Evolutionary conservation across 1,284 basidiomycete species (phyloP).

Genomic region (Schizophyllum amplum): DNA sequence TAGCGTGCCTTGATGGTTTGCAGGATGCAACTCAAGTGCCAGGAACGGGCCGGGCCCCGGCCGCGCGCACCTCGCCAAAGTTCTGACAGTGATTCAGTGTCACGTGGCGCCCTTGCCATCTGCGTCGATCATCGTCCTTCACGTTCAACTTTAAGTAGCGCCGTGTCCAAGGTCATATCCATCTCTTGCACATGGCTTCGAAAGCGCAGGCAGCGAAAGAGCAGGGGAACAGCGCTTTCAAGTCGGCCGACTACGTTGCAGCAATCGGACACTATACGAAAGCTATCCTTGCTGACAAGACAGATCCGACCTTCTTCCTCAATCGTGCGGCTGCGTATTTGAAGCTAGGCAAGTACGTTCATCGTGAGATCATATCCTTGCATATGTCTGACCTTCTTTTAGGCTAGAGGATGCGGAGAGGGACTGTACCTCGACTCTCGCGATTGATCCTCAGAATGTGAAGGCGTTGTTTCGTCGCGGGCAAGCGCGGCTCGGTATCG

Average conservation of each 20-base stretch:
- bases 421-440: conserved; percentile 56
- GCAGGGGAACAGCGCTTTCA: conserved; percentile 56
- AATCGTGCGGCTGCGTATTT: conserved; percentile 80
- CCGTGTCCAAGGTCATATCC: neutral
- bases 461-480: conserved; percentile 69
- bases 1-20: neutral
- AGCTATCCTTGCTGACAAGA: conserved; percentile 58
- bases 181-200: neutral
- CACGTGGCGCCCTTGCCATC: no score
- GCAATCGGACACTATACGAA: conserved; percentile 61
- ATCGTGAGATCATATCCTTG: conserved; percentile 12
- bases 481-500: conserved; percentile 52
- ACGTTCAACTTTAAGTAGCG: no score
- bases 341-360: conserved; percentile 76
- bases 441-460: conserved; percentile 45
- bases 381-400: conserved; percentile 5
- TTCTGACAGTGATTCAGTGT: no score
- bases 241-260: conserved; percentile 38
- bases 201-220: neutral
- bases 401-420: conserved; percentile 70
- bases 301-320: conserved; percentile 59
- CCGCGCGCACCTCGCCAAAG: no score
- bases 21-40: neutral
- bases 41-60: no score
- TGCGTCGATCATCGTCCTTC: no score